phyloP scores from a whole-genome alignment of 2,329 filamentous ascomycete genomes.

The Dactylellina haptotyla region DNA sequence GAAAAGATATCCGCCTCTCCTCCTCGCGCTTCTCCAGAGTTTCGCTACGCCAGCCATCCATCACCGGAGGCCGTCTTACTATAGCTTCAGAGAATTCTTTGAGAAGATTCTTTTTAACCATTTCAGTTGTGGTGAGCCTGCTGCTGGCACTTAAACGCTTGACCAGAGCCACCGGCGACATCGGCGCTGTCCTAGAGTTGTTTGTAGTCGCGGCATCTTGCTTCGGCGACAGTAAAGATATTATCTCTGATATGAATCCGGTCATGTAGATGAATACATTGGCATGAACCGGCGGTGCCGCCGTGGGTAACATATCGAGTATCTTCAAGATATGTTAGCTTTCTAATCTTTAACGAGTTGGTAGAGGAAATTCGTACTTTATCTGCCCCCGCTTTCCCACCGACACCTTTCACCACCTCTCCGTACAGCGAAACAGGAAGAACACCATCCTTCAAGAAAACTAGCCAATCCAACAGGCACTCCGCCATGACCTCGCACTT shows the following conservation, averaged over 20 bases:
- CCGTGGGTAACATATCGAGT: conserved; percentile 55
- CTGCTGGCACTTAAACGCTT: conserved; percentile 44
- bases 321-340: conserved; percentile 38
- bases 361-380: conserved; percentile 58
- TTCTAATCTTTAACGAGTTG: background rate
- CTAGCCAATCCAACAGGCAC: conserved; percentile 77
- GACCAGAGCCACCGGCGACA: conserved; percentile 33
- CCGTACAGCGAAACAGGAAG: conserved; percentile 74
- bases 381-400: conserved; percentile 71
- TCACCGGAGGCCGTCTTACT: conserved; percentile 25
- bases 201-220: conserved; percentile 25
- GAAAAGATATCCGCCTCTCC: conserved; percentile 35
- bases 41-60: conserved; percentile 50
- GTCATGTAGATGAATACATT: conserved; percentile 58
- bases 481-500: conserved; percentile 78
- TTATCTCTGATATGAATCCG: conserved; percentile 57
- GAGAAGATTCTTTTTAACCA: conserved; percentile 48
- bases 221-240: conserved; percentile 55
- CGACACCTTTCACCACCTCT: conserved; percentile 62
- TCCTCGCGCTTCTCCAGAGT: conserved; percentile 42
- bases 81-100: conserved; percentile 45
- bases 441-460: conserved; percentile 80
- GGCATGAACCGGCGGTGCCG: conserved; percentile 55
- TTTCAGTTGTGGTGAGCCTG: conserved; percentile 42
- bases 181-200: conserved; percentile 12